Evolutionary conservation across 495 filamentous ascomycete species (phyloP), one percentile per base, ranked within the genome.

Genomic region (Penicillium coffeae): DNA sequence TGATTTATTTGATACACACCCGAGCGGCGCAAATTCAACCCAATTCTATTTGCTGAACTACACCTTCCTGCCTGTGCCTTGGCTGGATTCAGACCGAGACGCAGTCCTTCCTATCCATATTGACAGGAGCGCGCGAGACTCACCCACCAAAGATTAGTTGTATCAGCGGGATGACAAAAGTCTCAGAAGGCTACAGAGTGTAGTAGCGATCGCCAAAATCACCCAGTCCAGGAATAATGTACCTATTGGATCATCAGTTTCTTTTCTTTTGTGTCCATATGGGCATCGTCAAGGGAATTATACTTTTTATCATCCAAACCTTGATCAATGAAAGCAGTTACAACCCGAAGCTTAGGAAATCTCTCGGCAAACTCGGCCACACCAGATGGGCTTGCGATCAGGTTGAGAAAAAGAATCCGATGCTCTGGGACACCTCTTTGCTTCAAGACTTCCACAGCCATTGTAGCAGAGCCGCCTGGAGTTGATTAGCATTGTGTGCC

Each of bases 141-240:
- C n/a, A n/a, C n/a, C n/a, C n/a, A n/a, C n/a, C n/a, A n/a, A n/a
- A n/a, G n/a, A n/a, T n/a, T n/a, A n/a, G n/a, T n/a, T n/a, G n/a
- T n/a, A n/a, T n/a, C n/a, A n/a, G n/a, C n/a, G 13, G 10, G 30
- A 21, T 45, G 9, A 33, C 12, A 43, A 22, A 30, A 10, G 25
- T 30, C 10, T 30, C 35, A 14, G n/a, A n/a, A 4, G 4, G 35
- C 60, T 70, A 98, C 63, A 95, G 80, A 27, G 93, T 96, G 63
- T 97, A 98, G 64, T 91, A 98, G 57, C 93, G 78, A 62, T 98
- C 93, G 33, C 93, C 93, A 66, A 98, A 98, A 65, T 98, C 93
- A 38, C 93, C 93, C 13, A 98, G 78, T 3, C 93, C 93, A 19
- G 93, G 93, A 38, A 95, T 82, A 60, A 98, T 98, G 63, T 97